These are phyloP conservation scores for Trichoderma hamatum DNA, from an alignment of 2,329 filamentous ascomycete genomes.

Conservation along the genomic window DNA sequence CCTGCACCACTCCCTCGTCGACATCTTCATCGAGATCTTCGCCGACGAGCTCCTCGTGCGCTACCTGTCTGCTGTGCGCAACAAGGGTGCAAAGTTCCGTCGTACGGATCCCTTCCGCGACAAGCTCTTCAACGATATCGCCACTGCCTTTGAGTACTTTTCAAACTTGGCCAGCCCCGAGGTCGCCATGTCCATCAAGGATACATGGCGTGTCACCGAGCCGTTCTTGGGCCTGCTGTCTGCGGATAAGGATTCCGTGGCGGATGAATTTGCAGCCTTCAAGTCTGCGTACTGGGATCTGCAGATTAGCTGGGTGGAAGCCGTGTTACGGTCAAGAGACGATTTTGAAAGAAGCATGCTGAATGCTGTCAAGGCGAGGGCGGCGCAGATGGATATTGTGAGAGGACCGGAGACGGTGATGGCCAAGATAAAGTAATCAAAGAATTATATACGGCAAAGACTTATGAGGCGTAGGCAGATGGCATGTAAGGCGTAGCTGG, in stretches of 20 bases:
- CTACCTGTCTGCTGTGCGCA: constrained; percentile 83
- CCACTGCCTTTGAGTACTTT: constrained; percentile 90
- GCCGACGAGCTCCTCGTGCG: constrained; percentile 86
- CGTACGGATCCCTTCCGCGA: constrained; percentile 85
- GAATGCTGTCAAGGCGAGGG: constrained; percentile 82
- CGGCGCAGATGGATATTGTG: constrained; percentile 81
- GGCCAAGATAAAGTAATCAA: constrained; percentile 76
- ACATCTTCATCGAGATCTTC: constrained; percentile 92
- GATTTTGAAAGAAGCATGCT: constrained; percentile 93
- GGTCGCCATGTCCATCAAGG: constrained; percentile 74
- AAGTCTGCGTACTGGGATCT: constrained; percentile 91
- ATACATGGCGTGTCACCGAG: constrained; percentile 91
- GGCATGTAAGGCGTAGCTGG: neutral
- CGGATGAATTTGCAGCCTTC: constrained; percentile 79
- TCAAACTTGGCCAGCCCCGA: constrained; percentile 69
- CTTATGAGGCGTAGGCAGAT: neutral
- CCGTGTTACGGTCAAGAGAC: constrained; percentile 80
- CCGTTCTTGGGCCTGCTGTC: constrained; percentile 79
- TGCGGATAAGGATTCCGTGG: constrained; percentile 71
- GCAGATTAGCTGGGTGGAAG: constrained; percentile 94
- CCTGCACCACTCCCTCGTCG: constrained; percentile 82
- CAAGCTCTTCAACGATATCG: constrained; percentile 91
- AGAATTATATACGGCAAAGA: neutral
- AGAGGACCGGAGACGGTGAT: constrained; percentile 90
- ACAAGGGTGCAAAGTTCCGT: constrained; percentile 87